These are phyloP conservation scores for Phialemonium atrogriseum DNA, from an alignment of 2,329 filamentous ascomycete genomes.

Conservation along the genomic window DNA sequence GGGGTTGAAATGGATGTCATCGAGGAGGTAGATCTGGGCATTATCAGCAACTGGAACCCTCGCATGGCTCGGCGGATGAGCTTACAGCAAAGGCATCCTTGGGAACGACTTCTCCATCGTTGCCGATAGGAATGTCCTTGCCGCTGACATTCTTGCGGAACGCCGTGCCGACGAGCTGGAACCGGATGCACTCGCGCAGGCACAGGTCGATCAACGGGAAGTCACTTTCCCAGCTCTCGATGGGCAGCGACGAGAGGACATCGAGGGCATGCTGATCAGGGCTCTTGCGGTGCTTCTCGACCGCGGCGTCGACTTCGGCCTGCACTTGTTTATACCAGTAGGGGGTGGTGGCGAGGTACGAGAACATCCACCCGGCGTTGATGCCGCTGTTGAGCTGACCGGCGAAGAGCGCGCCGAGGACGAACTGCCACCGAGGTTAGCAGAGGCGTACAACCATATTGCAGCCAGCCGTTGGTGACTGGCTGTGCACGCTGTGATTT, in stretches of 20 bases:
- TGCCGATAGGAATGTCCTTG: constrained; percentile 30
- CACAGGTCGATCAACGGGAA: constrained; percentile 44
- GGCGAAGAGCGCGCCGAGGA: constrained; percentile 45
- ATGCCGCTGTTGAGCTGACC: constrained; percentile 50
- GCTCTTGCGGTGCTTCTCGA: constrained; percentile 30
- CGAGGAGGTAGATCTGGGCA: constrained; percentile 28
- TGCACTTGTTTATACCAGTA: constrained; percentile 36
- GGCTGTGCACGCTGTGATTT: no score
- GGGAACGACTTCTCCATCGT: constrained; percentile 40
- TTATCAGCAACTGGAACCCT: not conserved
- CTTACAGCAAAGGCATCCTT: constrained; percentile 32
- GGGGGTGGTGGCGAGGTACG: constrained; percentile 37
- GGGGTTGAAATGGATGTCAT: constrained; percentile 40
- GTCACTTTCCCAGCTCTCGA: constrained; percentile 47
- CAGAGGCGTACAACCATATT: no score
- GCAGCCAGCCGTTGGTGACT: no score
- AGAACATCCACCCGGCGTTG: constrained; percentile 44
- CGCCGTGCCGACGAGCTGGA: constrained; percentile 36
- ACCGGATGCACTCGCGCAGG: constrained; percentile 44
- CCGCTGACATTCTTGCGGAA: constrained; percentile 44
- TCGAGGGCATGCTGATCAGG: constrained; percentile 22
- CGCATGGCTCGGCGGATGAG: not conserved
- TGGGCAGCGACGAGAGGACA: constrained; percentile 31
- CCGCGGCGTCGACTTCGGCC: constrained; percentile 36
- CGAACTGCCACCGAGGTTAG: constrained; percentile 32